Conservation (phyloP, 2,329 filamentous ascomycete genomes). For the Fusarium compactum region DNA sequence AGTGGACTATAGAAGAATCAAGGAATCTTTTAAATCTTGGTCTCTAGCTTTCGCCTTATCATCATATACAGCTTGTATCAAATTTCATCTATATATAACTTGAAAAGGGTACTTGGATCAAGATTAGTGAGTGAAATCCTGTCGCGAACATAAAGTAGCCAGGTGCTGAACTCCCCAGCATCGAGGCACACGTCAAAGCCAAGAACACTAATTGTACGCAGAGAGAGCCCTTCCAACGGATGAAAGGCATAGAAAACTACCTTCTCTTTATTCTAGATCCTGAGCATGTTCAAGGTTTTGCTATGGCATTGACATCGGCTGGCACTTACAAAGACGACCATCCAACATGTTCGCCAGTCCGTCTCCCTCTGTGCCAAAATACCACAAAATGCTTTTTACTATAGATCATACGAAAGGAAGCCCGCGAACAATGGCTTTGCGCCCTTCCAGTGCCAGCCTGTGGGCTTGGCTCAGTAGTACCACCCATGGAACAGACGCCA, state of each 20-base stretch:
- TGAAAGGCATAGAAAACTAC: fast-evolving
- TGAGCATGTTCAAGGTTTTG: fast-evolving
- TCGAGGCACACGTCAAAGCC: neutral
- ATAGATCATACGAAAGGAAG: fast-evolving
- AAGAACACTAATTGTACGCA: neutral
- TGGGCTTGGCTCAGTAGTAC: neutral
- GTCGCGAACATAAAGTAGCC: fast-evolving
- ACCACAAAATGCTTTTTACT: neutral
- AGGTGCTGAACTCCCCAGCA: neutral
- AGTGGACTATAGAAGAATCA: neutral
- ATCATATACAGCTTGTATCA: neutral
- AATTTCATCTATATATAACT: neutral
- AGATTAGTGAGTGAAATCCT: neutral
- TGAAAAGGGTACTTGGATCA: neutral
- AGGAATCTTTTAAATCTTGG: fast-evolving
- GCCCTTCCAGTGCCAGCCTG: neutral
- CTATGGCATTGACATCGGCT: neutral
- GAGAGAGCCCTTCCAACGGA: fast-evolving
- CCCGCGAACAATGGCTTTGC: neutral
- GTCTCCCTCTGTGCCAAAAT: neutral
- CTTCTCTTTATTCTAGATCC: fast-evolving
- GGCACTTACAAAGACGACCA: neutral
- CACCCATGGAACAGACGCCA: neutral
- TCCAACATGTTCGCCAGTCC: neutral
- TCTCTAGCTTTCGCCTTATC: fast-evolving